Evolutionary conservation across 1,284 basidiomycete genomes (phyloP), one percentile per base, ranked within the genome.

Genomic region (Entoloma clypeatum): DNA sequence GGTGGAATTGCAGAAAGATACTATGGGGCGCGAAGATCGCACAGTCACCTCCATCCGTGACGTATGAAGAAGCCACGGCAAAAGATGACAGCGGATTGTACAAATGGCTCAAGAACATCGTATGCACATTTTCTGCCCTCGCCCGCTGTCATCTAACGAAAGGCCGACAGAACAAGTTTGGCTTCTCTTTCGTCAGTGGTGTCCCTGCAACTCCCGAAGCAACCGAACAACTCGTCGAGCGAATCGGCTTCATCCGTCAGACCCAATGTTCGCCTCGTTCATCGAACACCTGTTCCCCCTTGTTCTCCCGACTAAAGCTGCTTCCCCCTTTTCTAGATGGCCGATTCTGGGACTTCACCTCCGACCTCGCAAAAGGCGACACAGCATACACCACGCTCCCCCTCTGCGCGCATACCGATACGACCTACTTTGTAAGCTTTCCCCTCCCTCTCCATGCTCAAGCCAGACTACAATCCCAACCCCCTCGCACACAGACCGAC

Each of bases 251-350:
- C 57, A 94, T 98, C 44, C 79, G 94, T 32, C 84, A 95, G 61
- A 97, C 95, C 0, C 94, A 97, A 58, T 98, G 93, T 86, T 57
- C n/a, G n/a, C n/a, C n/a, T n/a, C n/a, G n/a, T n/a, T n/a, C n/a
- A n/a, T n/a, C n/a, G n/a, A n/a, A n/a, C n/a, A n/a, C n/a, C n/a
- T 49, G 74, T 62, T 2, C 28, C 5, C 14, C 21, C 16, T 5
- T 7, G 21, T 31, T 25, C 33, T 33, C 14, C 44, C 29, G 31
- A 39, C 39, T 18, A 33, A 31, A 43, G n/a, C 33, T 44, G 32
- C 44, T 33, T 28, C 32, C 10, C 30, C 21, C 42, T 16, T 32
- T 21, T 36, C 1, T 44, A 92, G 89, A 94, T 53, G 92, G 91
- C 23, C 81, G 82, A 36, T 95, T 98, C 64, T 99, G 95, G 94